Evolutionary conservation across 2,329 filamentous ascomycete genomes (phyloP), one percentile per base, ranked within the genome.

Genomic region (Colletotrichum cereale): DNA sequence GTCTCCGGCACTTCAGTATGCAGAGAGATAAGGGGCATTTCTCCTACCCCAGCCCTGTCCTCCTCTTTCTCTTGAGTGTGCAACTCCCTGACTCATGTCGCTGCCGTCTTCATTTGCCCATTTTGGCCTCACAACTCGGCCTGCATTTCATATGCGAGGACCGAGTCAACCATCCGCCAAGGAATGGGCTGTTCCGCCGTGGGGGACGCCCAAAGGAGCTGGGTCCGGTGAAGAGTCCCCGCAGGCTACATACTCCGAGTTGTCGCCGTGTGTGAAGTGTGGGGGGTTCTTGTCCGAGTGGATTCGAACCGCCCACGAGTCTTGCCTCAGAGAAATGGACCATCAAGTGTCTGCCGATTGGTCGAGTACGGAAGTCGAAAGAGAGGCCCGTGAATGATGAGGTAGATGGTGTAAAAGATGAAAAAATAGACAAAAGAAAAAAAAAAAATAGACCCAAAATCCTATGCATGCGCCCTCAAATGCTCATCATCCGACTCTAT

Each of bases 71-170:
- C 47, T n/a, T 40, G 65, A 44, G 64, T 47, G 24, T 52, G 34
- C 61, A 53, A 2, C 44, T 67, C 44, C 52, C 65, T 71, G 68
- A 71, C 40, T 71, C 68, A 67, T 36, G 58, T 58, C 68, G 65
- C 57, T 26, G 24, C 21, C 40, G 36, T 18, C 50, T 24, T 57
- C 50, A 40, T 67, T 67, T 61, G 56, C 50, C 61, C 63, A 71
- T 66, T 71, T 56, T 42, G 52, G 64, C 64, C 57, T 57, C 65
- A 71, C 38, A 53, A 57, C 68, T 53, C 65, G 58, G 31, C 65
- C 64, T 68, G 58, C 68, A 63, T 53, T 29, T 71, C 68, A 68
- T 64, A 71, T 68, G 58, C 58, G 61, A 67, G 38, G 58, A 36
- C 52, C 55, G 50, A 68, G 65, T 58, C 65, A 58, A 71, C n/a